Evolutionary conservation across 1,284 basidiomycete genomes (phyloP), one percentile per base, ranked within the genome.

Genomic region (Pseudomicrostroma phylloplanum): DNA sequence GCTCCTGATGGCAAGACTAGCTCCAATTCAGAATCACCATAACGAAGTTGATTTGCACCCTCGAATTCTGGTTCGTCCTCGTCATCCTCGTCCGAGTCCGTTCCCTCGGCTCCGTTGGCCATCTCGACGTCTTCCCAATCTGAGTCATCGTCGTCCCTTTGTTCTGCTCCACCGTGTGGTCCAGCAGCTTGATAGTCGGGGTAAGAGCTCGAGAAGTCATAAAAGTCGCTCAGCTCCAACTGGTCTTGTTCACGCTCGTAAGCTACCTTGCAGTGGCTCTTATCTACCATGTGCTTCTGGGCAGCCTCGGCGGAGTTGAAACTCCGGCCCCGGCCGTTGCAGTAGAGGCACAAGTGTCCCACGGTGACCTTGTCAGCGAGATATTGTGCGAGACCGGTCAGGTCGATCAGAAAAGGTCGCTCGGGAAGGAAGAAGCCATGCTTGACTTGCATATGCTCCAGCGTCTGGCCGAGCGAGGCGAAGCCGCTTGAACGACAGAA

Each of bases 391-490:
- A 99, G 85, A 1, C 94, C 96, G 0, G 85, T 69, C 36, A 89
- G 80, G 80, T 98, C 91, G 69, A 89, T 82, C 65, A 98, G 86
- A 79, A 90, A 94, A 53, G 96, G 91, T 46, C 86, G 86, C 69
- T 98, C 94, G 53, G 96, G 96, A 64, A 99, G 84, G 83, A 96
- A 97, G 84, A 98, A 98, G 26, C 92, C 92, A 81, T 98, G 96
- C 0, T 80, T 80, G 51, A 81, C 80, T 40, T 88, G 86, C 96
- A 99, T 98, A 83, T 98, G 96, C 0, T 83, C 81, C 21, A 96
- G 83, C 70, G 89, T 92, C 7, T 83, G 84, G 6, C 86, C 83
- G 40, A 92, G 80, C 1, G 85, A 82, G 0, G 81, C 40, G 55
- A 76, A 71, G 25, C 91, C 80, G 1, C 86, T 82, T 0, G 82